Evolutionary conservation across 805 yeast species (phyloP).

Genomic region (Cyberlindnera xishuangbannaensis): DNA sequence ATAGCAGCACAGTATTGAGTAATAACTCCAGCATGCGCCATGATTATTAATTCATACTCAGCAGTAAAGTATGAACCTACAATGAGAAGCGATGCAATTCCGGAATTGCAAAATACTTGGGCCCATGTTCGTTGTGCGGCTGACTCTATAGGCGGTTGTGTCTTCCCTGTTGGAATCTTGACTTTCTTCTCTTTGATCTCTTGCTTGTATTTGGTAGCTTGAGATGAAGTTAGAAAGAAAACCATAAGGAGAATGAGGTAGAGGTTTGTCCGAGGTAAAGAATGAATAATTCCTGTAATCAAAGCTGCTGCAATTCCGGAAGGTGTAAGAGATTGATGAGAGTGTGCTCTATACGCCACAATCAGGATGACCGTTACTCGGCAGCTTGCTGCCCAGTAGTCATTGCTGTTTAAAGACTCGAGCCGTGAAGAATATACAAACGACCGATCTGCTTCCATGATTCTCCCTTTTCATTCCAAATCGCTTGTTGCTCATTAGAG

Average conservation of each 20-base stretch:
- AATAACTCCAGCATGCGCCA: slow-evolving; percentile 23
- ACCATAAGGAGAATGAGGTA: slow-evolving; percentile 28
- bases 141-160: slow-evolving; percentile 18
- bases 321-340: slow-evolving; percentile 32
- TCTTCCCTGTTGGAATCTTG: slow-evolving; percentile 16
- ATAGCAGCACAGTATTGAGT: slow-evolving; percentile 39
- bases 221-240: slow-evolving; percentile 34
- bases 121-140: slow-evolving; percentile 32
- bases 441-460: no score
- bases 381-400: slow-evolving; percentile 10
- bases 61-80: slow-evolving; percentile 17
- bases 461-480: no score
- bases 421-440: no score
- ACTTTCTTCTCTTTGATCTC: slow-evolving; percentile 30
- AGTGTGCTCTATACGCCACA: slow-evolving; percentile 26
- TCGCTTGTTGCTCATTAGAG: no score
- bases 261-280: slow-evolving; percentile 31
- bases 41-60: slow-evolving; percentile 6
- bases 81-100: slow-evolving; percentile 32
- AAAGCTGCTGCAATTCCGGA: slow-evolving; percentile 33
- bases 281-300: slow-evolving; percentile 34
- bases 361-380: slow-evolving; percentile 9
- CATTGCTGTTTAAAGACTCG: no score
- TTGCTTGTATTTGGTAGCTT: slow-evolving; percentile 34
- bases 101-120: slow-evolving; percentile 38